These are phyloP conservation scores for Trichoderma sp. DNA, from an alignment of 2,329 filamentous ascomycete genomes.

Conservation along the genomic window DNA sequence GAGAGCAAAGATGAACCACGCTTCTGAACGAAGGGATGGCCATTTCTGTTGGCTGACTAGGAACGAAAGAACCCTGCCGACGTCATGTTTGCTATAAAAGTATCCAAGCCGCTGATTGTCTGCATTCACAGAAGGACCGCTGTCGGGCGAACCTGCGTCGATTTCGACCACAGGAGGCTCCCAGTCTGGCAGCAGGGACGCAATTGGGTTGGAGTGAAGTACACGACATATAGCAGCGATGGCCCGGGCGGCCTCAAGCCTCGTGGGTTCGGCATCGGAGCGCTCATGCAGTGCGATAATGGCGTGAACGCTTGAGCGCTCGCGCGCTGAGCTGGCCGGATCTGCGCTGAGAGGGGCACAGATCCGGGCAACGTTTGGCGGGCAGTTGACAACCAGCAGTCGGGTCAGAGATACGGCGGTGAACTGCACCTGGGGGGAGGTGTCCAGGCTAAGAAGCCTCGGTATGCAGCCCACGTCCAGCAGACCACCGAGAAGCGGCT, in stretches of 20 bases:
- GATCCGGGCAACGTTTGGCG: constrained; percentile 54
- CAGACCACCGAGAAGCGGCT: constrained; percentile 51
- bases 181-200: constrained; percentile 40
- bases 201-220: constrained; percentile 48
- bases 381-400: constrained; percentile 56
- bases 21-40: constrained; percentile 60
- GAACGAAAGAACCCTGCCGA: constrained; percentile 50
- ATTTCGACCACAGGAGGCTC: constrained; percentile 35
- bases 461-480: constrained; percentile 51
- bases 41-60: constrained; percentile 61
- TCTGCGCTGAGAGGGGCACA: constrained; percentile 45
- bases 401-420: constrained; percentile 60
- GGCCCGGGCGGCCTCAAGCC: constrained; percentile 60
- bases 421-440: constrained; percentile 59
- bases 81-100: constrained; percentile 47
- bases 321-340: constrained; percentile 29
- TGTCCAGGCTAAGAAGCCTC: constrained; percentile 55
- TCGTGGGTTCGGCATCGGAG: constrained; percentile 52
- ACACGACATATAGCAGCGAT: constrained; percentile 56
- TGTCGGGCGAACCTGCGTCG: neutral
- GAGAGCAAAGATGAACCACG: constrained; percentile 63
- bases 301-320: constrained; percentile 40
- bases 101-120: constrained; percentile 32
- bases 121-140: constrained; percentile 10
- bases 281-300: constrained; percentile 43